phyloP scores from a whole-genome alignment of 345 rosid species.

The Populus euphratica region DNA sequence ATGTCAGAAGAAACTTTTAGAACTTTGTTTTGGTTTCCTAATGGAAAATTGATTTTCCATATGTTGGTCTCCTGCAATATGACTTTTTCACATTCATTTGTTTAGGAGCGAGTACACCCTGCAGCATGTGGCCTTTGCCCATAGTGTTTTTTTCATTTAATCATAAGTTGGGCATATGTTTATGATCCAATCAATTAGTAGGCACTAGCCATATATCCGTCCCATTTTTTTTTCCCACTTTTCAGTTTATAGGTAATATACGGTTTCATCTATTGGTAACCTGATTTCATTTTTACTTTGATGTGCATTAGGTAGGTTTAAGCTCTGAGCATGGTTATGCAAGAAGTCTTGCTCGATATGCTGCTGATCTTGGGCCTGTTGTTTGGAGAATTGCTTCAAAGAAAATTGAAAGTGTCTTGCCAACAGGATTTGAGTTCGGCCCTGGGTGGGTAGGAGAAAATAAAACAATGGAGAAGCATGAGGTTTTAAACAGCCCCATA shows the following conservation, averaged over 20 bases:
- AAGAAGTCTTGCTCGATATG: conserved; percentile 81
- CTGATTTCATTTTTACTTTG: conserved; percentile 9
- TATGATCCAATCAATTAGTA: not conserved
- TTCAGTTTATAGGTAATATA: not conserved
- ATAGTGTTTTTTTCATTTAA: not conserved
- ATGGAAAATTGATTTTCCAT: not conserved
- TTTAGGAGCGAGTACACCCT: not conserved
- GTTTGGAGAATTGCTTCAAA: conserved; percentile 71
- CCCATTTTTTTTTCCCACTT: not conserved
- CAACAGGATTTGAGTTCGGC: conserved; percentile 55
- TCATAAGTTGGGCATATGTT: not conserved
- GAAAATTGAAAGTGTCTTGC: conserved; percentile 62
- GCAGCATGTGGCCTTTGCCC: not conserved
- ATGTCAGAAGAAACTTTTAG: not conserved
- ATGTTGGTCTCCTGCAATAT: not conserved
- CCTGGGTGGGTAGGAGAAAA: conserved; percentile 85
- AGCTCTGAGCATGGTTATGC: conserved; percentile 74
- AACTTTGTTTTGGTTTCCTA: not conserved
- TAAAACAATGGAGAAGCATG: conserved; percentile 33
- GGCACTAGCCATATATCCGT: not conserved
- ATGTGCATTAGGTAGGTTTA: conserved; percentile 66
- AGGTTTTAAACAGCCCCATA: conserved; percentile 23
- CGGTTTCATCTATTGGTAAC: not conserved
- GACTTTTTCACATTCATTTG: not conserved
- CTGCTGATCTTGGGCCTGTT: conserved; percentile 79